Evolutionary conservation across 345 rosid genomes (phyloP), one percentile per base, ranked within the genome.

Genomic region (Erodium maritimum): DNA sequence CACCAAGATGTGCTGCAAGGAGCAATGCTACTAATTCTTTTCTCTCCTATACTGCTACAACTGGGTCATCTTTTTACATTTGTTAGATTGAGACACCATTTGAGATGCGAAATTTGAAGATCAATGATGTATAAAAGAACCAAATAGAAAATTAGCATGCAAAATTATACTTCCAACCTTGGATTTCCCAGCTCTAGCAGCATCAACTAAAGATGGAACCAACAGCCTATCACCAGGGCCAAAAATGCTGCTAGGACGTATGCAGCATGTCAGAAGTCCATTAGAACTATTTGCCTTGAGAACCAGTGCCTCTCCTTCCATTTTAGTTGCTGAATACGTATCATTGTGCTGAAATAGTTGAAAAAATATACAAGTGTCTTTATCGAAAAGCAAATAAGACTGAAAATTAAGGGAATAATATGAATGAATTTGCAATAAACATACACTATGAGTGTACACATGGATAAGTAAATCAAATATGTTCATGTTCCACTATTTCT

Each of bases 211-310:
- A 17, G 98, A 79, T 12, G 98, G 98, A 72, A 88, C 78, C 56
- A 91, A 63, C 74, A 88, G 70, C 77, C 60, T 81, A 79, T 91
- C 96, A 59, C 98, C 98, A 24, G 98, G 96, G 48, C 98, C 96
- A 65, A 91, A 91, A 64, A 91, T 86, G 58, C 91, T 67, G 60
- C 98, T 91, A 12, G 98, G 98, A 48, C 98, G 95, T 61, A 91
- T 76, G 63, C 90, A 79, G 76, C 96, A 91, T 23, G 98, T 91
- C 33, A 91, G 75, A 19, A 91, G 87, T 58, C 96, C 98, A 52
- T 75, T 71, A 23, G 56, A 70, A 57, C 91, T 86, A 66, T 88
- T 86, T 1, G 96, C 80, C 70, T 83, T 83, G 50, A 88, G 56
- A 18, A 89, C 61, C 62, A 81, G 69, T 59, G 80, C 79, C 78